phyloP scores from a whole-genome alignment of 1,284 basidiomycete species.

The Austroboletus olivaceoglutinosus region DNA sequence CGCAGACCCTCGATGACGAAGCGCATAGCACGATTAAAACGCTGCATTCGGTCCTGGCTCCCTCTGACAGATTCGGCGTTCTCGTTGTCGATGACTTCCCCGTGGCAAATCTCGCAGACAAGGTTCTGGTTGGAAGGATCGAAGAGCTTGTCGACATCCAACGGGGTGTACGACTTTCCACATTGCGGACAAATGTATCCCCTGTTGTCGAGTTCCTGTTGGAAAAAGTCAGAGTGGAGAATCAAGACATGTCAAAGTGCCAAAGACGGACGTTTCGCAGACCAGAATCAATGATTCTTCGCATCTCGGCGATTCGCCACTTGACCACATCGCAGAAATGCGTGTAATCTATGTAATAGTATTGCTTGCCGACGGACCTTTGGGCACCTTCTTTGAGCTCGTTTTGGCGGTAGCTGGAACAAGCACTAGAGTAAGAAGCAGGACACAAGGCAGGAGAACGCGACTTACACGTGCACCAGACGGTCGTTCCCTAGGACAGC shows the following conservation, averaged over 20 bases:
- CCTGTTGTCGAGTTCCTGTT: constrained; percentile 89
- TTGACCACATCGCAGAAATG: constrained; percentile 97
- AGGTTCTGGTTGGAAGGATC: constrained; percentile 64
- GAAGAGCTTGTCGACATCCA: constrained; percentile 84
- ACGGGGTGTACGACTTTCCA: constrained; percentile 77
- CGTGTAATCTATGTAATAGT: constrained; percentile 97
- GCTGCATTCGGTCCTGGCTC: constrained; percentile 91
- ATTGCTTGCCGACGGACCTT: constrained; percentile 78
- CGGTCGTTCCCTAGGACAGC: constrained; percentile 84
- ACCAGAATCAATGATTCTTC: constrained; percentile 83
- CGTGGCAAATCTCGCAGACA: constrained; percentile 75
- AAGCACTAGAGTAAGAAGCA: constrained; percentile 4
- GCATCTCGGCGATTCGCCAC: constrained; percentile 96
- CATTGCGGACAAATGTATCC: constrained; percentile 95
- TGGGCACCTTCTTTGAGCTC: constrained; percentile 82
- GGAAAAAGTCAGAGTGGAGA: constrained; percentile 7
- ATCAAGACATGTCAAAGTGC: background rate
- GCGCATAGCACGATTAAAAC: constrained; percentile 90
- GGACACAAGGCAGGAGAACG: background rate
- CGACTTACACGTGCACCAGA: constrained; percentile 78
- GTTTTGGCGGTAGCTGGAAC: constrained; percentile 73
- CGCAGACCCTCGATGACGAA: constrained; percentile 86
- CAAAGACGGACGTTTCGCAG: constrained; percentile 67
- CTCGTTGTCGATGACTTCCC: constrained; percentile 90
- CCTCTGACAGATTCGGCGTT: constrained; percentile 80